Evolutionary conservation across 768 basidiomycete genomes (phyloP).

Genomic region (Tulasnella sp.): DNA sequence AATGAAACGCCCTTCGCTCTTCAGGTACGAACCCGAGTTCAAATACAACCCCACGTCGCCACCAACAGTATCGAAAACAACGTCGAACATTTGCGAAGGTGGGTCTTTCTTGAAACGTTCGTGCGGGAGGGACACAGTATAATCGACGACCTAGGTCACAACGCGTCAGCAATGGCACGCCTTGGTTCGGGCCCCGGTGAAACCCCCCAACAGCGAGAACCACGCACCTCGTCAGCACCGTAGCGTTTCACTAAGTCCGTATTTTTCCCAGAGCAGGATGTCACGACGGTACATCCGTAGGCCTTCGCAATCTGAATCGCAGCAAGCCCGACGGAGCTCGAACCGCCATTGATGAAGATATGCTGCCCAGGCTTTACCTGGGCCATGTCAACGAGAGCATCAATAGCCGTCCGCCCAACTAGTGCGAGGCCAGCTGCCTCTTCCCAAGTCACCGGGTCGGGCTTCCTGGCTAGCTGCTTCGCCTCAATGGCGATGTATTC

Average conservation of each 20-base stretch:
- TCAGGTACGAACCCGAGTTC: conserved; percentile 52
- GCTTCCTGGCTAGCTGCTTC: conserved; percentile 45
- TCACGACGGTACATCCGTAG: conserved; percentile 54
- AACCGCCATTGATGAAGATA: conserved; percentile 68
- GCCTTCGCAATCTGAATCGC: conserved; percentile 73
- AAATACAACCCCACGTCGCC: conserved; percentile 49
- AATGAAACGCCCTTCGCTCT: conserved; percentile 52
- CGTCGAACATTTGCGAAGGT: conserved; percentile 52
- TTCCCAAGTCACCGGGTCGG: conserved; percentile 49
- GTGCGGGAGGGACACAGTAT: conserved; percentile 51
- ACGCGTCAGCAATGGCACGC: neutral
- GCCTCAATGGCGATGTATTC: conserved; percentile 55
- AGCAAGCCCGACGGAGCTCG: conserved; percentile 61
- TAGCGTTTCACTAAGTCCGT: conserved; percentile 53
- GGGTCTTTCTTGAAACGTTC: conserved; percentile 47
- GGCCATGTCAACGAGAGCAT: conserved; percentile 49
- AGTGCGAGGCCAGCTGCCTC: conserved; percentile 62
- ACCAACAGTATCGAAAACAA: conserved; percentile 60
- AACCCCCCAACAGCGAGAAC: neutral
- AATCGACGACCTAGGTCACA: conserved; percentile 53
- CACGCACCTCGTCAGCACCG: conserved; percentile 63
- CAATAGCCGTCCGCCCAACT: conserved; percentile 58
- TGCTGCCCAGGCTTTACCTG: conserved; percentile 56
- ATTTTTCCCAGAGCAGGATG: conserved; percentile 59
- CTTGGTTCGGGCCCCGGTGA: too few species aligned